These are phyloP conservation scores for Boletus rex-veris DNA, from an alignment of 768 basidiomycete species.

Conservation along the genomic window DNA sequence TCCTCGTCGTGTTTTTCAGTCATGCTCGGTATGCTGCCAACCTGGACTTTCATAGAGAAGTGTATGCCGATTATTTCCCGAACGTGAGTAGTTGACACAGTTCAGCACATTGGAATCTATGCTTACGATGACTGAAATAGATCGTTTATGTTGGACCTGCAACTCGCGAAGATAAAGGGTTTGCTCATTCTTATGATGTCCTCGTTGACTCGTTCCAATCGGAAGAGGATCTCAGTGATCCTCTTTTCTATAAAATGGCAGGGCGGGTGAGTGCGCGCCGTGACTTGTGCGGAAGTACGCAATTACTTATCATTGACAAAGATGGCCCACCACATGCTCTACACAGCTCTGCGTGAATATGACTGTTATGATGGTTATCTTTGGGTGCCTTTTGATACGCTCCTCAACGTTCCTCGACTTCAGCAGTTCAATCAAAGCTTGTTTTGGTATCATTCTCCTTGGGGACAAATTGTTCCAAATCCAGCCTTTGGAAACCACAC, in stretches of 20 bases:
- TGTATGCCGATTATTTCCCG: slow-evolving; percentile 47
- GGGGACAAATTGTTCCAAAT: slow-evolving; percentile 41
- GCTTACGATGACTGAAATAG: slow-evolving; percentile 21
- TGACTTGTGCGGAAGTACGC: not conserved
- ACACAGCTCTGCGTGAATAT: slow-evolving; percentile 42
- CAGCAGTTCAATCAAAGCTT: slow-evolving; percentile 42
- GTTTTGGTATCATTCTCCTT: slow-evolving; percentile 52
- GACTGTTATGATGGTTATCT: slow-evolving; percentile 49
- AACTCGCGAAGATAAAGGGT: slow-evolving; percentile 44
- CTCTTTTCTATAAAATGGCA: slow-evolving; percentile 39
- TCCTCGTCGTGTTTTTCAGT: slow-evolving; percentile 50
- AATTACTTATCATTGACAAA: slow-evolving; percentile 7
- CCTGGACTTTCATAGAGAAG: slow-evolving; percentile 44
- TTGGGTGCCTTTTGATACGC: slow-evolving; percentile 51
- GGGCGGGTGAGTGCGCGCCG: slow-evolving; percentile 36
- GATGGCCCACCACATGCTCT: slow-evolving; percentile 55
- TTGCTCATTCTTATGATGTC: slow-evolving; percentile 48
- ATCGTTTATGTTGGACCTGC: slow-evolving; percentile 49
- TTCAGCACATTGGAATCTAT: not conserved
- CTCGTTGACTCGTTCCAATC: slow-evolving; percentile 46
- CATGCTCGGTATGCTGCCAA: slow-evolving; percentile 46
- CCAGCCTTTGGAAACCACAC: slow-evolving; percentile 24
- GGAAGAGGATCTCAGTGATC: slow-evolving; percentile 39
- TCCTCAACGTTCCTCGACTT: slow-evolving; percentile 48
- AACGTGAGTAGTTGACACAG: slow-evolving; percentile 34